Percentiles rank a stretch among this genome's conserved stretches.
Evolutionary conservation across 2,329 filamentous ascomycete genomes (phyloP).

Genomic region (Metarhizium robertsii): DNA sequence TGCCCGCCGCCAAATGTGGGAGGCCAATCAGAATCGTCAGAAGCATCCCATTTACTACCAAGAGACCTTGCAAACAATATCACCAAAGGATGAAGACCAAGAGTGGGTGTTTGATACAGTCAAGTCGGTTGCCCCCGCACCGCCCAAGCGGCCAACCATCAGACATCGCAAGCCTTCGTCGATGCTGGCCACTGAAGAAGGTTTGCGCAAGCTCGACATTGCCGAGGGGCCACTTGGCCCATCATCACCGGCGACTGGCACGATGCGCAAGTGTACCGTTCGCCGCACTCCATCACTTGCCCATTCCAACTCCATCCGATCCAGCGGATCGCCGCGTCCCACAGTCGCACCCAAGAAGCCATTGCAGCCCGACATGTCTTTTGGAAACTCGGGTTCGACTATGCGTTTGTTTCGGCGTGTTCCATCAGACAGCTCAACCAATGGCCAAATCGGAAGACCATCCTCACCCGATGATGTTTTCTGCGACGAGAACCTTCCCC

Average conservation of each 20-base stretch:
- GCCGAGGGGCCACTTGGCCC: constrained; percentile 51
- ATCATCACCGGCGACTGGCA: constrained; percentile 42
- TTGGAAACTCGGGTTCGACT: constrained; percentile 87
- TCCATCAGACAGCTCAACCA: constrained; percentile 54
- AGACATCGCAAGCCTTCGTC: constrained; percentile 47
- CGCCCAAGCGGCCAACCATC: constrained; percentile 42
- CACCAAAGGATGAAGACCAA: constrained; percentile 59
- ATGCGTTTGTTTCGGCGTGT: constrained; percentile 87
- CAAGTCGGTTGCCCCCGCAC: constrained; percentile 48
- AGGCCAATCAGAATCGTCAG: constrained; percentile 60
- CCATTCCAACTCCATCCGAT: constrained; percentile 20
- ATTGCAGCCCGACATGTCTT: constrained; percentile 81
- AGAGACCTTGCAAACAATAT: constrained; percentile 72
- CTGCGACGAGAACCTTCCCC: constrained; percentile 56
- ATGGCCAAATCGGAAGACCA: constrained; percentile 27
- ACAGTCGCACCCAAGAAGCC: constrained; percentile 57
- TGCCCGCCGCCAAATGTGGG: constrained; percentile 71
- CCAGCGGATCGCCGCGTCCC: constrained; percentile 33
- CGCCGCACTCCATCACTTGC: constrained; percentile 37
- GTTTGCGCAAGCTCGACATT: constrained; percentile 49
- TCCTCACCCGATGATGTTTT: constrained; percentile 31
- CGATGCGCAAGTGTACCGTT: constrained; percentile 52
- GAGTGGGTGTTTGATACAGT: constrained; percentile 96
- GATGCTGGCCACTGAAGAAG: constrained; percentile 49
- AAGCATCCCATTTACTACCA: constrained; percentile 81